phyloP scores from a whole-genome alignment of 495 filamentous ascomycete species.

The Daldinia loculata region DNA sequence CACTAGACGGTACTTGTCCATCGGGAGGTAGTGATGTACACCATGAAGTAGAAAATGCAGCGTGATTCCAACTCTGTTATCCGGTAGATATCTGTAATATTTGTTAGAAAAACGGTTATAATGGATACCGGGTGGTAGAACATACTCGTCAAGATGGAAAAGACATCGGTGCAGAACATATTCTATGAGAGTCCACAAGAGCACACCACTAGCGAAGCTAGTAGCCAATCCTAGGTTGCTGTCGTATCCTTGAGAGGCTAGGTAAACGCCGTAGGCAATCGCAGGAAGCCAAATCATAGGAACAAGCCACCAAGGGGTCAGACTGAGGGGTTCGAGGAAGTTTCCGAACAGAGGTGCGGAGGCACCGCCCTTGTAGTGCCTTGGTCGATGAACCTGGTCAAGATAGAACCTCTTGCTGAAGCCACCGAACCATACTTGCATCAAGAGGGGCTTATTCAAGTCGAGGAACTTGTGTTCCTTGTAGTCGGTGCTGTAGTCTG shows the following conservation, averaged over 20 bases:
- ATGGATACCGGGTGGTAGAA: conserved; percentile 10
- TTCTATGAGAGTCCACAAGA: conserved; percentile 89
- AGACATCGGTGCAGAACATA: conserved; percentile 90
- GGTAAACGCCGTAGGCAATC: conserved; percentile 75
- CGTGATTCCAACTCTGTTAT: conserved; percentile 89
- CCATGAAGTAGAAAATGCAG: conserved; percentile 95
- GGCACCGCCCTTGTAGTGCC: conserved; percentile 91
- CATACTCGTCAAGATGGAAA: conserved; percentile 93
- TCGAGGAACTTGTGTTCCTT: conserved; percentile 93
- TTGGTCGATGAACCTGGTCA: conserved; percentile 91
- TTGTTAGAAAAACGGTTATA: conserved; percentile 25
- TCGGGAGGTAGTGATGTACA: conserved; percentile 97
- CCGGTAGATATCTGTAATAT: conserved; percentile 77
- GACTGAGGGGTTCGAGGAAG: conserved; percentile 92
- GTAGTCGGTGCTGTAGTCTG: conserved; percentile 77
- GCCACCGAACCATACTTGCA: conserved; percentile 87
- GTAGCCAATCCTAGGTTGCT: conserved; percentile 52
- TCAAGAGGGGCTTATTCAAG: conserved; percentile 81
- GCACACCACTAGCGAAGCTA: conserved; percentile 72
- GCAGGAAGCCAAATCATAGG: conserved; percentile 87
- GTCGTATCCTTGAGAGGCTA: conserved; percentile 66
- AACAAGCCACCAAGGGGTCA: conserved; percentile 92
- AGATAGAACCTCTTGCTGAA: conserved; percentile 96
- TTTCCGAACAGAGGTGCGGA: conserved; percentile 98
- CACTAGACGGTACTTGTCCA: conserved; percentile 96